Evolutionary conservation across 257 asterid genomes (phyloP), one percentile per base, ranked within the genome.

Genomic region (Solanum verrucosum): DNA sequence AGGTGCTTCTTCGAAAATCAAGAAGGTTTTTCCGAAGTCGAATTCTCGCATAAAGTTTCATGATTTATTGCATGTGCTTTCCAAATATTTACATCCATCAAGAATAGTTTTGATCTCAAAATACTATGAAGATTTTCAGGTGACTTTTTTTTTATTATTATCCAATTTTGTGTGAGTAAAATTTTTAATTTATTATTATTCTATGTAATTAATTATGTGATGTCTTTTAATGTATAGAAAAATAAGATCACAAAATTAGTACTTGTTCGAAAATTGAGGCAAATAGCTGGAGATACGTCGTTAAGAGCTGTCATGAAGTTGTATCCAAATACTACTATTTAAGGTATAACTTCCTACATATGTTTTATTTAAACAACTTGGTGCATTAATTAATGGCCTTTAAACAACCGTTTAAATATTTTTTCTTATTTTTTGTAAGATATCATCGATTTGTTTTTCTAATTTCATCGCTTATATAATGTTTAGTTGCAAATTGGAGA

Each of bases 211-310:
- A 34, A 12, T 27, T 7, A 42, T 37, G 14, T 37, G 0, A 6
- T 67, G 0, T 20, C 2, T 79, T 59, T 65, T 77, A 74, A 83
- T 40, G 40, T 31, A 87, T 91, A 93, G 94, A 89, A 31, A 84
- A 87, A 90, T 4, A 91, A 86, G 86, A 90, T 91, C n/a, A 85
- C 56, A 25, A 84, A 90, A 85, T 63, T 84, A 16, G 84, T 84
- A 18, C 83, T 93, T 29, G 59, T 92, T 52, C 81, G 81, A 73
- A 85, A 71, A 46, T 60, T 90, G 87, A 92, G 93, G 84, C 88
- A 73, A 49, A 56, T 90, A 63, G 93, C 89, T 67, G 94, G 93
- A 82, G 94, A 93, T 83, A 46, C 74, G 67, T 6, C 89, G 74
- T 87, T 93, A 27, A 70, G 44, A 86, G 78, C 91, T n/a, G 92